Percentiles rank a stretch among this genome's conserved stretches.
Conservation (phyloP, 2,329 filamentous ascomycete species). For the Tolypocladium pustulatum region DNA sequence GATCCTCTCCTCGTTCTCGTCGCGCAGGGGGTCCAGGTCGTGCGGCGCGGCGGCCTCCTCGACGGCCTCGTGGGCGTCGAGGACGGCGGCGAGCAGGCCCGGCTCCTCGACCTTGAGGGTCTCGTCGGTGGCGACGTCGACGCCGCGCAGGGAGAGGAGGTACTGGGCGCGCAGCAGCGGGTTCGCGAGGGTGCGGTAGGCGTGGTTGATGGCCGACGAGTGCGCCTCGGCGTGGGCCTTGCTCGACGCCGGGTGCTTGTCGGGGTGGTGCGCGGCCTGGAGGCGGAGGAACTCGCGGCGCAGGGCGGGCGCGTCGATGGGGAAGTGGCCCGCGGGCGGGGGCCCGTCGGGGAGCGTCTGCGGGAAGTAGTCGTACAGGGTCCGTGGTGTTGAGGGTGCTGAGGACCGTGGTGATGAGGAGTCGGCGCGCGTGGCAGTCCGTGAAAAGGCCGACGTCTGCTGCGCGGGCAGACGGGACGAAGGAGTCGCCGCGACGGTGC, state of each 20-base stretch:
- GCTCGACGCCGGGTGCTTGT: conserved; percentile 46
- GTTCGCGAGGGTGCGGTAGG: conserved; percentile 73
- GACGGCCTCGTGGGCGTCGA: conserved; percentile 69
- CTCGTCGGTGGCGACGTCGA: conserved; percentile 75
- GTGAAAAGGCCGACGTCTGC: neutral
- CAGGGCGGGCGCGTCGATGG: conserved; percentile 57
- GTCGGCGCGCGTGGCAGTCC: conserved; percentile 2
- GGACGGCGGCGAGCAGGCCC: conserved; percentile 64
- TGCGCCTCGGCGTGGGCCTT: conserved; percentile 59
- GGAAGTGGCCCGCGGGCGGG: conserved; percentile 68
- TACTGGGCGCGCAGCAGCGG: conserved; percentile 85
- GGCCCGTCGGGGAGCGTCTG: conserved; percentile 64
- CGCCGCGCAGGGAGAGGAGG: conserved; percentile 60
- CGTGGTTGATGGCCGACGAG: conserved; percentile 81
- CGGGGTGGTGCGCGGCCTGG: conserved; percentile 68
- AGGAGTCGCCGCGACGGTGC: neutral
- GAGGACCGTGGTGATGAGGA: conserved; percentile 4
- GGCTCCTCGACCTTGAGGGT: conserved; percentile 55
- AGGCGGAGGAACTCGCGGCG: conserved; percentile 79
- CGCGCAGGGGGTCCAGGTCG: conserved; percentile 48
- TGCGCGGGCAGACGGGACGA: neutral
- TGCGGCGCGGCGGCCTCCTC: conserved; percentile 60
- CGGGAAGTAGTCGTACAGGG: conserved; percentile 85
- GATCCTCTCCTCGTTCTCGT: conserved; percentile 60
- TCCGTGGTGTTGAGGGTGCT: conserved; percentile 18